Evolutionary conservation across 2,329 filamentous ascomycete genomes (phyloP).

Genomic region (Rhinocladiella mackenziei): DNA sequence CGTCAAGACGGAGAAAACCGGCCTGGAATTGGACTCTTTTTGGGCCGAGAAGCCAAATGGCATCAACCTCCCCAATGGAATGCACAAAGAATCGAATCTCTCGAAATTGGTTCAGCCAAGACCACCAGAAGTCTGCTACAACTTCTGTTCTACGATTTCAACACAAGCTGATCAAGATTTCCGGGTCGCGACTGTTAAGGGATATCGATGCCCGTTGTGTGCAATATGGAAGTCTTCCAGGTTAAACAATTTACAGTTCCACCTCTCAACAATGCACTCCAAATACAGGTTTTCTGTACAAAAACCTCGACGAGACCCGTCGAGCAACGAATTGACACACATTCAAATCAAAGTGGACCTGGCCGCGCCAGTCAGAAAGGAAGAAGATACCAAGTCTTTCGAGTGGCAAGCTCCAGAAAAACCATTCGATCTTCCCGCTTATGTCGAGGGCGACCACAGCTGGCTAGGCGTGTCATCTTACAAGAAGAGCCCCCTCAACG

Average conservation of each 20-base stretch:
- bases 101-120: neutral
- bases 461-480: conserved; percentile 14
- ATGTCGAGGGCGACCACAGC: conserved; percentile 19
- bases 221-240: conserved; percentile 8
- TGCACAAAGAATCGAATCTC: conserved; percentile 1
- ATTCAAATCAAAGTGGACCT: conserved; percentile 22
- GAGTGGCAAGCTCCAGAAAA: conserved; percentile 20
- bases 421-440: conserved; percentile 26
- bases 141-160: conserved; percentile 3
- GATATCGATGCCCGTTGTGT: conserved; percentile 27
- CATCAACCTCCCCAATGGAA: neutral
- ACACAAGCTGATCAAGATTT: conserved; percentile 5
- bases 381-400: conserved; percentile 10
- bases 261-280: conserved; percentile 24
- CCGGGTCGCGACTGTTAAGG: conserved; percentile 16
- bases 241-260: conserved; percentile 25
- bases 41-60: neutral
- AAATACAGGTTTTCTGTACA: conserved; percentile 24
- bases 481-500: conserved; percentile 3
- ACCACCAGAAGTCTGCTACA: conserved; percentile 19
- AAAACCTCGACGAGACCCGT: conserved; percentile 7
- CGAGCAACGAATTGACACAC: conserved; percentile 6
- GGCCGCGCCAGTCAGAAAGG: conserved; percentile 2
- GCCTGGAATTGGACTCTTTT: conserved; percentile 19
- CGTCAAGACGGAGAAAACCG: neutral